Evolutionary conservation across 192 early-diverging fungal species (phyloP), one percentile per base, ranked within the genome.

Genomic region (Chytriomyces sp.): DNA sequence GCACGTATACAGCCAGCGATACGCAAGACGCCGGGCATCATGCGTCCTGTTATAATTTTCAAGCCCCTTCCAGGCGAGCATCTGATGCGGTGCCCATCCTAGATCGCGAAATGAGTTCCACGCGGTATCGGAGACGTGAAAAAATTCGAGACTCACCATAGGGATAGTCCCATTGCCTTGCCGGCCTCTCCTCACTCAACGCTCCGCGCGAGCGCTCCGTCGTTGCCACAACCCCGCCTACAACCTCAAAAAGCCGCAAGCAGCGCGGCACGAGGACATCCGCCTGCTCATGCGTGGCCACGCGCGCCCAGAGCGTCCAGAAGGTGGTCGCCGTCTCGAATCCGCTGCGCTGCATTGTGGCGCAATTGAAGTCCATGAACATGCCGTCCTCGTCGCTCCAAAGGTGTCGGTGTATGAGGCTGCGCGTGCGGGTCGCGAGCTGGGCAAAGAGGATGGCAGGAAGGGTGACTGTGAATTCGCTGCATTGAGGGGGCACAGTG

Each of bases 41-140:
- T 84, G 87, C 39, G 76, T 70, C 66, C 83, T 92, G 7, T 91
- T 92, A 79, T 99, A 99, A 64, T 88, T 84, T 57, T 88, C 86
- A 55, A 98, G 85, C 3, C 92, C 95, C 64, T 88, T 83, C 97
- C 97, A 99, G 7, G 93, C 92, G 75, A 99, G 86, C 25, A 99
- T 99, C 79, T 99, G 97, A 80, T 99, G 97, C 49, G 97, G 97
- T n/a, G 96, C 95, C 97, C 97, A 98, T 5, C 97, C 44, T 52
- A 52, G 12, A 25, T 12, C 8, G 93, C 19, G n/a, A 44, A n/a
- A 44, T 8, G 28, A 57, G 17, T 57, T 26, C 19, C 67, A 90
- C 92, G 3, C 90, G 92, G 55, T 86, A 94, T 12, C 12, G 19
- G 12, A 39, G 36, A 73, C 26, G 38, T 40, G 52, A 53, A 54